Evolutionary conservation across 192 early-diverging fungal genomes (phyloP), one percentile per base, ranked within the genome.

Genomic region (Physocladia obscura): DNA sequence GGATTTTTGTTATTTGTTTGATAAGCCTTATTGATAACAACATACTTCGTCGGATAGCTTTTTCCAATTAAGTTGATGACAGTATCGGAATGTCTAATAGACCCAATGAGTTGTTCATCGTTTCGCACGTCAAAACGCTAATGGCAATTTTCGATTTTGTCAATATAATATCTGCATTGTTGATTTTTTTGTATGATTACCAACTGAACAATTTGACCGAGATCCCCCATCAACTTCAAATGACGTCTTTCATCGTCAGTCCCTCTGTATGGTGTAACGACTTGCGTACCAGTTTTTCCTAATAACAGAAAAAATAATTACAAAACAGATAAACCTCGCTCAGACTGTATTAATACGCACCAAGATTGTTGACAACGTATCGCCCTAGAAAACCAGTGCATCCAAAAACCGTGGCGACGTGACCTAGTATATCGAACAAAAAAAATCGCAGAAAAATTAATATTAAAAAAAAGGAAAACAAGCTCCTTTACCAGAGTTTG

Each of bases 381-480:
- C 95, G 90, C 49, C 95, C 96, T 15, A 97, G 81, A 79, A 98
- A 97, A 30, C 96, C 96, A 52, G 92, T 96, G 79, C 89, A 91
- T 17, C 97, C 97, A 78, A 97, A 95, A 22, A 97, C 95, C 15
- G 97, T 98, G 30, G 91, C 92, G 24, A 87, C 87, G 73, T 94
- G 92, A 26, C 97, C 97, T 76, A 40, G 4, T 6, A 68, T 21
- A 69, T 17, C 40, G 34, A 34, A 24, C 6, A 21, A 17, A 26
- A 62, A 6, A 32, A 50, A 73, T 6, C 72, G 72, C 49, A 65
- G 69, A 49, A 72, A 70, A n/a, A n/a, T n/a, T n/a, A 26, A 49
- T 19, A 27, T 17, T 17, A 8, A 40, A 48, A 49, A 4, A 19
- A n/a, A 13, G 29, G 55, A 44, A 57, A 17, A 31, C 22, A 40